Conservation (phyloP, 2,329 filamentous ascomycete genomes). For the Pseudogymnoascus sp. region DNA sequence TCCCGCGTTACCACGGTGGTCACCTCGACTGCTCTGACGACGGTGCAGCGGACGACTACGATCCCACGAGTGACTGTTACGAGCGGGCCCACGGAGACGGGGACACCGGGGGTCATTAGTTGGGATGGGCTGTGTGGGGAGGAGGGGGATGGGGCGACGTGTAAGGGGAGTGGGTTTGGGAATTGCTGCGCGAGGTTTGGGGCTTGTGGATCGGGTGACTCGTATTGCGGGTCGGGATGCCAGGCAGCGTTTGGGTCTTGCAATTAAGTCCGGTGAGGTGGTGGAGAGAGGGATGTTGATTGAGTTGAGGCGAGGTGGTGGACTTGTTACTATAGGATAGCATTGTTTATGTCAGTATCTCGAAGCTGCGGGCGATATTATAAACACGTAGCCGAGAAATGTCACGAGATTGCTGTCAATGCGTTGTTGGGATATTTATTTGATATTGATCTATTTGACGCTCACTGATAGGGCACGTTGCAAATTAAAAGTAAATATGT, state of each 20-base stretch:
- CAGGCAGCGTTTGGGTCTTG: neutral
- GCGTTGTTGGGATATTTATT: neutral
- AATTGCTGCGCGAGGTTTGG: neutral
- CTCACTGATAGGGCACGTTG: neutral
- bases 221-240: neutral
- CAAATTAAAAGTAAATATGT: neutral
- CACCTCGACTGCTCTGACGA: neutral
- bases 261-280: neutral
- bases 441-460: neutral
- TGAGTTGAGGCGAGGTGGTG: too few relatives aligned
- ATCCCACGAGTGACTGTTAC: neutral
- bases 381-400: neutral
- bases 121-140: slow-evolving; percentile 1
- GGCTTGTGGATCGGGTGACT: neutral
- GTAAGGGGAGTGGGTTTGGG: neutral
- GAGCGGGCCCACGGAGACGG: neutral
- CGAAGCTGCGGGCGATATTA: neutral
- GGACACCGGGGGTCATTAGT: neutral
- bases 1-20: neutral
- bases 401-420: neutral
- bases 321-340: neutral
- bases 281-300: too few relatives aligned
- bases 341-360: neutral
- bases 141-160: neutral
- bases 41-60: neutral